A percentile compares a stretch with the other conserved stretches of the same genome.
Conservation (phyloP, 768 basidiomycete genomes). For the Lactarius hengduanensis region DNA sequence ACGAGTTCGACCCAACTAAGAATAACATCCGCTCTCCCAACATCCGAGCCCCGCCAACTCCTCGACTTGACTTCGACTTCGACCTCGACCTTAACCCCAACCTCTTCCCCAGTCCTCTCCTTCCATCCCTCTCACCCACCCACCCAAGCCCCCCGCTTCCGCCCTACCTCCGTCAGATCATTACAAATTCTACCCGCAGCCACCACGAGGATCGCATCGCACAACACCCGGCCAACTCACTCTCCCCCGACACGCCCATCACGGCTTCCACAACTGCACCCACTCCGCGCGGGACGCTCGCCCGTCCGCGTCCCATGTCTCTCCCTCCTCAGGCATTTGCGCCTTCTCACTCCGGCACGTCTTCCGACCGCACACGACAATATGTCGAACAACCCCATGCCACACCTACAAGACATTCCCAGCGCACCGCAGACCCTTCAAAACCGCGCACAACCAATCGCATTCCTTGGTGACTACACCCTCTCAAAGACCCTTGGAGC, state of each 20-base stretch:
- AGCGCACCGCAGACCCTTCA: slow-evolving; percentile 30
- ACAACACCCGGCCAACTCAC: slow-evolving; percentile 37
- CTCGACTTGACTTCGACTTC: slow-evolving; percentile 1
- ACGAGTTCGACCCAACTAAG: slow-evolving; percentile 66
- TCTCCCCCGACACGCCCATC: slow-evolving; percentile 23
- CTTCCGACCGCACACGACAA: slow-evolving; percentile 32
- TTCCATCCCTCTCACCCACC: slow-evolving; percentile 27
- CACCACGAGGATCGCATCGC: slow-evolving; percentile 34
- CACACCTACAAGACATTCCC: slow-evolving; percentile 16
- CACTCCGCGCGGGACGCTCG: slow-evolving; percentile 30
- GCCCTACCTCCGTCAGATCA: not conserved
- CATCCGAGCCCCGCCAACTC: not conserved
- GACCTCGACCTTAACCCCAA: slow-evolving; percentile 33
- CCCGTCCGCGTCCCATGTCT: slow-evolving; percentile 62
- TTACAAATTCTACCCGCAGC: slow-evolving; percentile 20
- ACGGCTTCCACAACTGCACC: slow-evolving; percentile 21
- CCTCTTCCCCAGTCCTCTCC: slow-evolving; percentile 31
- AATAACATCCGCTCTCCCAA: not conserved
- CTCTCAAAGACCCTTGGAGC: slow-evolving; percentile 96
- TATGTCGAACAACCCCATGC: slow-evolving; percentile 29
- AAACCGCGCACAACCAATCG: slow-evolving; percentile 42
- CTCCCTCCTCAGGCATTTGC: slow-evolving; percentile 66
- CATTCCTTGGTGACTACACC: slow-evolving; percentile 91
- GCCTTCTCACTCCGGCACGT: slow-evolving; percentile 33
- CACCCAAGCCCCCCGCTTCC: slow-evolving; percentile 15